Percentiles rank a stretch among this genome's conserved stretches.
Evolutionary conservation across 805 yeast species (phyloP).

Genomic region (Schizosaccharomyces osmophilus): DNA sequence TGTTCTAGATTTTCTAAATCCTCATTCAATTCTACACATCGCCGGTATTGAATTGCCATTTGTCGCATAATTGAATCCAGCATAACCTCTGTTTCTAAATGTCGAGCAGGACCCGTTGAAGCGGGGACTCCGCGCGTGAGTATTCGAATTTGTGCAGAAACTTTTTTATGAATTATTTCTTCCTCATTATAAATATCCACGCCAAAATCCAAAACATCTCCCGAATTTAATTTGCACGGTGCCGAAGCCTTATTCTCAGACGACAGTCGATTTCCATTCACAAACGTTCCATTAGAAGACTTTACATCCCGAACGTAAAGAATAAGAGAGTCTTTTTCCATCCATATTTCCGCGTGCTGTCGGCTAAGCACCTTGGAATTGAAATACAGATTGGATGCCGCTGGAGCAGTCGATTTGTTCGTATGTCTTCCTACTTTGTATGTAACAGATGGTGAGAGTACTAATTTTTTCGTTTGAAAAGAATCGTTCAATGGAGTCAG

Average conservation of each 20-base stretch:
- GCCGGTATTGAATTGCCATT: background rate
- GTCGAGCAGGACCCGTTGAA: background rate
- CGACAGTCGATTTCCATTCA: conserved; percentile 49
- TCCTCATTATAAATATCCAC: conserved; percentile 41
- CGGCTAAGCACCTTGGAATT: conserved; percentile 82
- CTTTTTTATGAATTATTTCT: conserved; percentile 55
- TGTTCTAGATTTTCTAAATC: background rate
- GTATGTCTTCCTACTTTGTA: conserved; percentile 73
- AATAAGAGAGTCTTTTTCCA: conserved; percentile 33
- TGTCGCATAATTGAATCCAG: background rate
- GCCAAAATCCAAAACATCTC: conserved; percentile 80
- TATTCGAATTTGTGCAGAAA: conserved; percentile 27
- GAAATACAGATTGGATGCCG: conserved; percentile 66
- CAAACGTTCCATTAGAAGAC: conserved; percentile 83
- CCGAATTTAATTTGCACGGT: conserved; percentile 39
- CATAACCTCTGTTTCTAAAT: background rate
- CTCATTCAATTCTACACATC: background rate
- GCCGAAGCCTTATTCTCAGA: conserved; percentile 27
- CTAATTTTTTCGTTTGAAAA: conserved; percentile 53
- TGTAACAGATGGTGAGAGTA: conserved; percentile 64
- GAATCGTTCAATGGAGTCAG: conserved; percentile 58
- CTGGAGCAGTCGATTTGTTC: conserved; percentile 27
- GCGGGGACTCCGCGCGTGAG: background rate
- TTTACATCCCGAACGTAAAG: conserved; percentile 66
- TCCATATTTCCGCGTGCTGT: conserved; percentile 76